These are phyloP conservation scores for Lindgomyces ingoldianus DNA, from an alignment of 495 filamentous ascomycete genomes.

Conservation along the genomic window DNA sequence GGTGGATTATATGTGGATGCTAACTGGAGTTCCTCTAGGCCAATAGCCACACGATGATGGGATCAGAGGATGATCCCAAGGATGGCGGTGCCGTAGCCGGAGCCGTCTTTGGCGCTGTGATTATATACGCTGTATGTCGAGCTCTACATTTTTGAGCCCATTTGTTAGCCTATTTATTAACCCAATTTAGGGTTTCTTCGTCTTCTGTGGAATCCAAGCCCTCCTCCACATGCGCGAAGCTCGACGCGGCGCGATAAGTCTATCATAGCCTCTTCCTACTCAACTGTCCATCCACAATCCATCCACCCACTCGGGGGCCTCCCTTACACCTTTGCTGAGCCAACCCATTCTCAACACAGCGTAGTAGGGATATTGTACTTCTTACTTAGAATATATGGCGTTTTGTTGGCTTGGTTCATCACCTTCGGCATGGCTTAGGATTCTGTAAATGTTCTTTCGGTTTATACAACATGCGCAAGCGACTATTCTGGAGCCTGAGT, in stretches of 20 bases:
- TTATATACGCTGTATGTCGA: conserved; percentile 76
- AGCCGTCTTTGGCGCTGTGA: conserved; percentile 79
- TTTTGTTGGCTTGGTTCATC: neutral
- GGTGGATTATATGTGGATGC: conserved; percentile 10
- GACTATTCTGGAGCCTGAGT: neutral
- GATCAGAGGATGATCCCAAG: conserved; percentile 63
- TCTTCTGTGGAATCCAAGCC: conserved; percentile 87
- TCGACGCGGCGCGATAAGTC: conserved; percentile 77
- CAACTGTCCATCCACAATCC: neutral
- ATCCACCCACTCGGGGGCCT: neutral
- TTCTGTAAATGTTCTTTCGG: neutral
- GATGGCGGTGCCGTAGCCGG: conserved; percentile 76
- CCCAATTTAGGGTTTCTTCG: conserved; percentile 69
- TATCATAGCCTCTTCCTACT: conserved; percentile 44
- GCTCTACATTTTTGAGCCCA: neutral
- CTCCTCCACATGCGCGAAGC: conserved; percentile 74
- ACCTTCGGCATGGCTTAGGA: neutral
- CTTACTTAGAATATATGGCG: conserved; percentile 8
- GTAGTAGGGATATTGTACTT: conserved; percentile 6
- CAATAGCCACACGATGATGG: conserved; percentile 78
- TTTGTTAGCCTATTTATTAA: conserved; percentile 15
- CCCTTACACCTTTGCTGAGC: neutral
- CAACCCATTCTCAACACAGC: neutral
- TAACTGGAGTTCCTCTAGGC: conserved; percentile 45
- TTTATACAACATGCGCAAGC: neutral